Evolutionary conservation across 1,139 yeast species (phyloP), one percentile per base, ranked within the genome.

Genomic region (Lodderomyces theae): DNA sequence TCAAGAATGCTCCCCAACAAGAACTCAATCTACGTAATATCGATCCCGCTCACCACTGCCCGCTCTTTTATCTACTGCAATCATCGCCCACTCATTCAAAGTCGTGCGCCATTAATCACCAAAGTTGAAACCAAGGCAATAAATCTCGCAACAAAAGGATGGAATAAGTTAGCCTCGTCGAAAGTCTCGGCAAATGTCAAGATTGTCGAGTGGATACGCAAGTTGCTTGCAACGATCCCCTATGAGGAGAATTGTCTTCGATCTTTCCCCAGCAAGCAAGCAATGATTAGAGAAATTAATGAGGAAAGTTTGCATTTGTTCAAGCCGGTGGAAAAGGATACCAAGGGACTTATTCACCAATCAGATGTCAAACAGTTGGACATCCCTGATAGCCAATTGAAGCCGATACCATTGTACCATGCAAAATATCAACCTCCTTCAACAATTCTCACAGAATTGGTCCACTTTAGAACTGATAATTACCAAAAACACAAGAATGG

Each of bases 31-130:
- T 78, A 74, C 48, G 63, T 81, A 15, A 61, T 81, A 63, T 64
- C 83, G 9, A 61, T 83, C 5, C 92, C 92, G 4, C 64, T 84
- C 16, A 81, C 86, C 4, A 66, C 77, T 3, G 57, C 66, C 37
- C 72, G 71, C 45, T 72, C 82, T 4, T 83, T 70, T 54, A 59
- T 83, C 11, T 77, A 80, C 52, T 82, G 83, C 58, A 75, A 79
- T 54, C 85, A 81, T 52, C 64, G 71, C 33, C 71, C 72, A 1
- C 43, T 56, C 7, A 42, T 58, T 2, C 39, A 42, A 53, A 16
- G 42, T 52, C 24, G 49, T 58, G 53, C 64, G 39, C 73, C 75
- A 4, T 47, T 59, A 43, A 49, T 71, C 4, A 58, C 63, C 40
- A 63, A 69, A 35, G 34, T 69, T 2, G 81, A 76, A 44, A 49